Evolutionary conservation across 2,329 filamentous ascomycete species (phyloP).

Genomic region (Fonsecaea erecta): DNA sequence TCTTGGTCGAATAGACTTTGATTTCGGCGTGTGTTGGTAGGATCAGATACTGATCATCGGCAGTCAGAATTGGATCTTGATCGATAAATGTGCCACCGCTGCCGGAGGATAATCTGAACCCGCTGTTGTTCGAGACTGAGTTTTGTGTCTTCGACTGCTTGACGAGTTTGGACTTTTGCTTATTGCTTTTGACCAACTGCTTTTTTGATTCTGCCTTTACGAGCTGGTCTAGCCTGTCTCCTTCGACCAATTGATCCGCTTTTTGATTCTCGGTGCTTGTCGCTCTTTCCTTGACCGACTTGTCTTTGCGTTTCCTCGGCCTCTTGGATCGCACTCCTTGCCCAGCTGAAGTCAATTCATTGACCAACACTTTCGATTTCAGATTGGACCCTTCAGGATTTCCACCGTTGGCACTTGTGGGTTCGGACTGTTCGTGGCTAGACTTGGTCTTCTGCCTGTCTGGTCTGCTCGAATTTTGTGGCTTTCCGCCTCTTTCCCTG

Average conservation of each 20-base stretch:
- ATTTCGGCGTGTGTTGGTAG: slow-evolving; percentile 74
- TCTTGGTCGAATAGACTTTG: slow-evolving; percentile 78
- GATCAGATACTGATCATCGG: slow-evolving; percentile 70
- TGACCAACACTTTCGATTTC: not conserved
- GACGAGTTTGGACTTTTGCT: slow-evolving; percentile 37
- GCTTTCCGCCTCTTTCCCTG: not conserved
- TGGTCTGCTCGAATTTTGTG: not conserved
- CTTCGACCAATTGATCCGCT: not conserved
- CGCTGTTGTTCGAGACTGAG: slow-evolving; percentile 11
- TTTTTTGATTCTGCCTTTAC: not conserved
- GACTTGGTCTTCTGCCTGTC: not conserved
- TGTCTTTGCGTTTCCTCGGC: not conserved
- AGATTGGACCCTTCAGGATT: not conserved
- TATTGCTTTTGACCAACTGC: not conserved
- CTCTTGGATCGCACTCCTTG: not conserved
- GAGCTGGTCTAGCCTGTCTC: not conserved
- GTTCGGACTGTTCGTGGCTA: not conserved
- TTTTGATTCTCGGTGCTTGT: not conserved
- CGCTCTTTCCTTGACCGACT: not conserved
- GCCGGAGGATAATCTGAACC: slow-evolving; percentile 56
- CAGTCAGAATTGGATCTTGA: slow-evolving; percentile 61
- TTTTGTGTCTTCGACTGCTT: slow-evolving; percentile 15
- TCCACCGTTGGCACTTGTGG: not conserved
- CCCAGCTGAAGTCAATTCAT: not conserved
- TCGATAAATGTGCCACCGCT: slow-evolving; percentile 61